phyloP scores from a whole-genome alignment of 495 filamentous ascomycete species.

The Usnea hakonensis region DNA sequence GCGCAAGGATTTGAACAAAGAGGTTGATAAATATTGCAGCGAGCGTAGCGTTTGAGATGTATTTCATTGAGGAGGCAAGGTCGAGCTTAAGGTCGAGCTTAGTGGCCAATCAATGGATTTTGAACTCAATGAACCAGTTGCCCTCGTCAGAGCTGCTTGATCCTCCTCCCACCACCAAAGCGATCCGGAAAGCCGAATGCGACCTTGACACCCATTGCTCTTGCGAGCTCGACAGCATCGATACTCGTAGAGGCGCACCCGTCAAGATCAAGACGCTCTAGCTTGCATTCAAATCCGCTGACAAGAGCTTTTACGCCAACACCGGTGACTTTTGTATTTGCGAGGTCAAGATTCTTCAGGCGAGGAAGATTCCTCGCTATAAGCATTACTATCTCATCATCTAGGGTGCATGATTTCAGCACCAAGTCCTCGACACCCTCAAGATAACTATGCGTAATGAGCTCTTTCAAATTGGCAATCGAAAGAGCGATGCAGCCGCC shows the following conservation, averaged over 20 bases:
- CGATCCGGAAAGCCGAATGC: slow-evolving; percentile 15
- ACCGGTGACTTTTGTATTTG: slow-evolving; percentile 25
- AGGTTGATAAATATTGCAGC: slow-evolving; percentile 73
- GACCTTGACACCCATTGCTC: slow-evolving; percentile 22
- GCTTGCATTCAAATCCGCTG: slow-evolving; percentile 10
- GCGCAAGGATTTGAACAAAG: slow-evolving; percentile 59
- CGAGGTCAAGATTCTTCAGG: slow-evolving; percentile 22
- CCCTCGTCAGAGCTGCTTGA: neutral
- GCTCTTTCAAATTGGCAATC: neutral
- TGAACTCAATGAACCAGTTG: neutral
- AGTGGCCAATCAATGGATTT: neutral
- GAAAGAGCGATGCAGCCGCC: neutral
- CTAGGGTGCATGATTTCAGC: slow-evolving; percentile 3
- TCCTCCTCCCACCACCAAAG: slow-evolving; percentile 3
- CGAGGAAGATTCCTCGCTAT: neutral
- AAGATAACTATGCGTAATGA: slow-evolving; percentile 6
- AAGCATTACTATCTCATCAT: slow-evolving; percentile 10
- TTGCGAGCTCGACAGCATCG: slow-evolving; percentile 31
- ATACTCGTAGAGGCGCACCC: slow-evolving; percentile 20
- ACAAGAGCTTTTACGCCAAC: slow-evolving; percentile 27
- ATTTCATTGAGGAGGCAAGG: neutral
- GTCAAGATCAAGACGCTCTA: slow-evolving; percentile 23
- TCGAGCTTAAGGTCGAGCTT: too few species aligned
- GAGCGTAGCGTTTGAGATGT: slow-evolving; percentile 50
- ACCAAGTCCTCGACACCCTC: slow-evolving; percentile 15